A percentile compares a stretch with the other conserved stretches of the same genome.
Conservation (phyloP, 2,329 filamentous ascomycete species). For the Alternaria brassicicola region DNA sequence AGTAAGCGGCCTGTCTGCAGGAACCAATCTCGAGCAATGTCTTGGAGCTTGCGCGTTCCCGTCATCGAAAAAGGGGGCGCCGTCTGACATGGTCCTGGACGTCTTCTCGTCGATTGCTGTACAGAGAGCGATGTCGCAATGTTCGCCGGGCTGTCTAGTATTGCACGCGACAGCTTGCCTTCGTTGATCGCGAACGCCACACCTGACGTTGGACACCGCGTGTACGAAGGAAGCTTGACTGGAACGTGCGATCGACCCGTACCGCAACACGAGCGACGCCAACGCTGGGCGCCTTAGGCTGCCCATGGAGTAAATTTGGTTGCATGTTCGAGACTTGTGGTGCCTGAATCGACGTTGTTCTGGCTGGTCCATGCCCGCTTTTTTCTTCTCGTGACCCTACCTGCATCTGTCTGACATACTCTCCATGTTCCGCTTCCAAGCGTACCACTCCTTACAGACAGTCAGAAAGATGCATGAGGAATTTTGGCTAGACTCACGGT, state of each 20-base stretch:
- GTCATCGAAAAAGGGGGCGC: slow-evolving; percentile 1
- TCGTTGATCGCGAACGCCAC: background rate
- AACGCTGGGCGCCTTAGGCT: background rate
- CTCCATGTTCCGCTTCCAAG: background rate
- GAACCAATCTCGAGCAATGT: slow-evolving; percentile 7
- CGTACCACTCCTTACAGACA: background rate
- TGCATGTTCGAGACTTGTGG: background rate
- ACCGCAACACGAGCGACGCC: slow-evolving; percentile 2
- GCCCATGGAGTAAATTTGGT: background rate
- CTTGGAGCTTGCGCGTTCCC: slow-evolving; percentile 15
- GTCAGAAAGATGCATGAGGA: background rate
- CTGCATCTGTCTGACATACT: background rate
- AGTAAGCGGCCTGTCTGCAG: slow-evolving; percentile 12
- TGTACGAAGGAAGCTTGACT: background rate
- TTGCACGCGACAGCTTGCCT: background rate
- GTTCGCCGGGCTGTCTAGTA: background rate
- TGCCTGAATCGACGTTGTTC: slow-evolving; percentile 1
- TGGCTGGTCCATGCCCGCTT: background rate
- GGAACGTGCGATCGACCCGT: slow-evolving; percentile 7
- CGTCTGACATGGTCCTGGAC: background rate
- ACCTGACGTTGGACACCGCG: background rate
- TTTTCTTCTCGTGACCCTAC: background rate
- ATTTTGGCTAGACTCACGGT: too few relatives aligned
- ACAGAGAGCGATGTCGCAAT: background rate
- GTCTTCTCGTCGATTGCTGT: background rate